Evolutionary conservation across 2,329 filamentous ascomycete species (phyloP).

Genomic region (Colletotrichum gloeosporioides): DNA sequence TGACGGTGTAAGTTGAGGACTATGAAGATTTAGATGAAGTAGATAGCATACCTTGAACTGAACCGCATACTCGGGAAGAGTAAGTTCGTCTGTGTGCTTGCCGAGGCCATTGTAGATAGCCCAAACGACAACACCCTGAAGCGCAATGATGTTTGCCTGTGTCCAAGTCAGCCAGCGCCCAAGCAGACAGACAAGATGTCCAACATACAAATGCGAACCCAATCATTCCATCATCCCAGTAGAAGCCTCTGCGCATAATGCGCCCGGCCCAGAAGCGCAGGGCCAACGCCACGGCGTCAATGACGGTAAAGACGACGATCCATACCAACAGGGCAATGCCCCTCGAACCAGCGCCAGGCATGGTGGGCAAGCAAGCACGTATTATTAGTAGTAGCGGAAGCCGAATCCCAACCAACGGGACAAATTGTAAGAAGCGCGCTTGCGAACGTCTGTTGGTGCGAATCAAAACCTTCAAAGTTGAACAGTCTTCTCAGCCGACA

Average conservation of each 20-base stretch:
- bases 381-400: background rate
- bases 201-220: slow-evolving; percentile 26
- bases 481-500: background rate
- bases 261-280: slow-evolving; percentile 28
- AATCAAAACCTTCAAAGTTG: background rate
- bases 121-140: slow-evolving; percentile 26
- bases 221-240: slow-evolving; percentile 25
- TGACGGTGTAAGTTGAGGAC: background rate
- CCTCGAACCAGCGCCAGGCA: slow-evolving; percentile 11
- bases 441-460: background rate
- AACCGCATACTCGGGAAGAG: background rate
- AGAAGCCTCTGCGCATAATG: slow-evolving; percentile 23
- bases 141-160: slow-evolving; percentile 18
- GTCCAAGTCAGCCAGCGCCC: background rate
- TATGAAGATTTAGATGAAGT: background rate
- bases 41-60: slow-evolving; percentile 4
- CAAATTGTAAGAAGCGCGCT: background rate
- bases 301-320: slow-evolving; percentile 23
- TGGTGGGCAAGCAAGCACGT: background rate
- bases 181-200: background rate
- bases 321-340: slow-evolving; percentile 12
- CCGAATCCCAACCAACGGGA: background rate
- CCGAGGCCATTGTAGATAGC: slow-evolving; percentile 28
- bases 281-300: slow-evolving; percentile 16
- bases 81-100: slow-evolving; percentile 22